These are phyloP conservation scores for Ampelomyces quisqualis DNA, from an alignment of 2,329 filamentous ascomycete species.

Conservation along the genomic window DNA sequence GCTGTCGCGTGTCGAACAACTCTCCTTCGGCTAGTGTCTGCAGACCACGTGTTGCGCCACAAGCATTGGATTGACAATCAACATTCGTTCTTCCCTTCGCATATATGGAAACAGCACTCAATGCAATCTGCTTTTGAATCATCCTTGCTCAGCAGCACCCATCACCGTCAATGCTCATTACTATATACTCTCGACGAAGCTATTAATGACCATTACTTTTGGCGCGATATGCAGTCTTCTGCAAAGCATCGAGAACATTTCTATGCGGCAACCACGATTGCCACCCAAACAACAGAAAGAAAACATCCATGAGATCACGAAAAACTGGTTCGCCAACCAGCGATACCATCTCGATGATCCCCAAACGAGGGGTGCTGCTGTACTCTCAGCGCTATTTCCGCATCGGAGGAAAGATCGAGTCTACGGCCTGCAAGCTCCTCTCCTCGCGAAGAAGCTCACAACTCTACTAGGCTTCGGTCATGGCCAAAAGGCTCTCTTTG, in stretches of 20 bases:
- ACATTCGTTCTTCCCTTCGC: not conserved
- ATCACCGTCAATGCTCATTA: not conserved
- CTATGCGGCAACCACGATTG: slow-evolving; percentile 44
- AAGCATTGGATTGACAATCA: too few relatives aligned
- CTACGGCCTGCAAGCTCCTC: slow-evolving; percentile 65
- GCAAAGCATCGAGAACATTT: slow-evolving; percentile 61
- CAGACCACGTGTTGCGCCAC: too few relatives aligned
- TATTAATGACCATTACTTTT: slow-evolving; percentile 65
- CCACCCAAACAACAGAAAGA: slow-evolving; percentile 35
- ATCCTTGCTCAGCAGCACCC: too few relatives aligned
- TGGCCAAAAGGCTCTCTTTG: slow-evolving; percentile 62
- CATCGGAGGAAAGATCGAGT: slow-evolving; percentile 75
- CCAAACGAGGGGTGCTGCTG: slow-evolving; percentile 59
- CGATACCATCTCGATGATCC: slow-evolving; percentile 58
- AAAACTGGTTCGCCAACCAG: slow-evolving; percentile 69
- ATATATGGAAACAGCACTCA: not conserved
- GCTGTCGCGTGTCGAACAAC: too few relatives aligned
- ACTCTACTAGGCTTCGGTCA: slow-evolving; percentile 65
- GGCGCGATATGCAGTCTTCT: slow-evolving; percentile 72
- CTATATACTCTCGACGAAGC: not conserved
- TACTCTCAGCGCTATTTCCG: slow-evolving; percentile 75
- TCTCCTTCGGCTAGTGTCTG: too few relatives aligned
- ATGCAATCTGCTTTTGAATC: too few relatives aligned
- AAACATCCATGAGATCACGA: slow-evolving; percentile 46
- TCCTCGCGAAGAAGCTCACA: slow-evolving; percentile 66